These are phyloP conservation scores for Prunus yedoensis DNA, from an alignment of 331 rosid genomes.

Conservation along the genomic window DNA sequence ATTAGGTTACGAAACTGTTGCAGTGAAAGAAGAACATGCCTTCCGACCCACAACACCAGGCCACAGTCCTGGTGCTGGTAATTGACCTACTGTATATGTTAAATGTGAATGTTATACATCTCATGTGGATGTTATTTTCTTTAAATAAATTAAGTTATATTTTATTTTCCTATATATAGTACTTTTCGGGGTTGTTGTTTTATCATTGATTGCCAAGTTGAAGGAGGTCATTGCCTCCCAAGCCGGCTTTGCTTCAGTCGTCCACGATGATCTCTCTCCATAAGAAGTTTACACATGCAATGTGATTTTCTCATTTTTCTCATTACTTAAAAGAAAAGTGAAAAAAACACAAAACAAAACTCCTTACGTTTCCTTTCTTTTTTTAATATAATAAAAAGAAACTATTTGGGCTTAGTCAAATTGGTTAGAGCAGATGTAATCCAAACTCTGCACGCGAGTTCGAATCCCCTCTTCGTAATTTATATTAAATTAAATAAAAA, in stretches of 20 bases:
- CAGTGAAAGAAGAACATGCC: background rate
- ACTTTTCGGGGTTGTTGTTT: background rate
- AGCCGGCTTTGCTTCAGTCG: too few species aligned
- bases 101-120: background rate
- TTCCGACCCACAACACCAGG: background rate
- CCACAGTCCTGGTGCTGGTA: background rate
- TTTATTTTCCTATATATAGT: background rate
- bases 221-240: too few species aligned
- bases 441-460: fast-evolving
- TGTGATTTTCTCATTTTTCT: too few species aligned
- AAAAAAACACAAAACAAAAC: too few species aligned
- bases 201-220: background rate
- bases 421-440: too few species aligned
- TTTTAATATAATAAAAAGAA: too few species aligned
- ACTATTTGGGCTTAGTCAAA: too few species aligned
- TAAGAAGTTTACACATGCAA: background rate
- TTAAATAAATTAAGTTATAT: too few species aligned
- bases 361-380: too few species aligned
- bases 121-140: background rate
- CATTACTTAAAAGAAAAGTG: too few species aligned
- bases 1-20: background rate
- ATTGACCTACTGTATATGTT: background rate
- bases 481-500: too few species aligned
- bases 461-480: fast-evolving
- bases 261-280: too few species aligned